phyloP scores from a whole-genome alignment of 2,329 filamentous ascomycete species.

The Sarocladium kiliense region DNA sequence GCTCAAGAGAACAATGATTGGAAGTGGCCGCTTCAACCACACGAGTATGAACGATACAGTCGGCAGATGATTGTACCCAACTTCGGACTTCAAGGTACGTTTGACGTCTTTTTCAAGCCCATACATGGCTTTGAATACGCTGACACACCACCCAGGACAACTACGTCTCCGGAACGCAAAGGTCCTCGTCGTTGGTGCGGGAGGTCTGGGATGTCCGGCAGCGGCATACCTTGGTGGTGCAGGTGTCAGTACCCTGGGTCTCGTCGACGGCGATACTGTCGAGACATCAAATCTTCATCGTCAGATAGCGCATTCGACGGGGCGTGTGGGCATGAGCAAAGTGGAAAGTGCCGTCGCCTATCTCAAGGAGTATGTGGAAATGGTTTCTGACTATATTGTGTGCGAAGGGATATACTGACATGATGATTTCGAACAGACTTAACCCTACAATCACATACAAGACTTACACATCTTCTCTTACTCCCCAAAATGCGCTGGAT shows the following conservation, averaged over 20 bases:
- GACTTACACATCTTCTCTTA: conserved; percentile 59
- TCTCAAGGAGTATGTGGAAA: conserved; percentile 47
- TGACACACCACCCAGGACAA: conserved; percentile 53
- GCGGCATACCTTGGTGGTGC: conserved; percentile 89
- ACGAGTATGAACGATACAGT: conserved; percentile 83
- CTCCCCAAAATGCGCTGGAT: conserved; percentile 59
- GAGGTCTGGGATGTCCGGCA: conserved; percentile 87
- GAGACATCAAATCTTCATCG: conserved; percentile 90
- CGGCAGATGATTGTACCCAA: conserved; percentile 85
- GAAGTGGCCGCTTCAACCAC: conserved; percentile 63
- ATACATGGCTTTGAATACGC: not conserved
- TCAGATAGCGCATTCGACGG: conserved; percentile 75
- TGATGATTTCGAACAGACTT: conserved; percentile 40
- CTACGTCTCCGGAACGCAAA: conserved; percentile 62
- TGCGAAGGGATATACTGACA: not conserved
- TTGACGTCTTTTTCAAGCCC: too few relatives aligned
- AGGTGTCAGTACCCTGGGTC: conserved; percentile 75
- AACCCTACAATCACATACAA: conserved; percentile 68
- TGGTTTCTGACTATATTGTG: too few relatives aligned
- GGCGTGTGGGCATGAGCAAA: conserved; percentile 69
- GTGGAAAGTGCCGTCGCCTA: conserved; percentile 69
- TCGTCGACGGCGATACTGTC: conserved; percentile 84
- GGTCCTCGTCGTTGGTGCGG: conserved; percentile 79
- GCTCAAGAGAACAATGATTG: conserved; percentile 17
- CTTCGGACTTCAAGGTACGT: conserved; percentile 66